Conservation (phyloP, 371 early-diverging fungal genomes). For the Syncephalastrum contaminatum region DNA sequence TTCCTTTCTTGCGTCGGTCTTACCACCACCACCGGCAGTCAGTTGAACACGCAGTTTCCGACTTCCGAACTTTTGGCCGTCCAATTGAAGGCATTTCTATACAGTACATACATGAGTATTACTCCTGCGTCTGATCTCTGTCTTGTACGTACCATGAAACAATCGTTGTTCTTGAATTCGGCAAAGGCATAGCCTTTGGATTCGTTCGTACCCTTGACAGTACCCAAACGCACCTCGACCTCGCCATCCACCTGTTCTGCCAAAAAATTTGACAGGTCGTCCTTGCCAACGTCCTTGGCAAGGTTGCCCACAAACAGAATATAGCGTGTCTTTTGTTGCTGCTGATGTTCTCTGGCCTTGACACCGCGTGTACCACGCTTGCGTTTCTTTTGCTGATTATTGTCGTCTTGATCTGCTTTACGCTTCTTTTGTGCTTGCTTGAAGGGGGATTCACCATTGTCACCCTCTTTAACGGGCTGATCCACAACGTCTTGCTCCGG, state of each 20-base stretch:
- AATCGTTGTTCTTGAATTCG: slow-evolving; percentile 61
- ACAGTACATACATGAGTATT: neutral
- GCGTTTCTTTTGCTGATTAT: slow-evolving; percentile 14
- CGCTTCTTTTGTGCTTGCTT: slow-evolving; percentile 12
- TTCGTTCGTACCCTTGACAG: slow-evolving; percentile 72
- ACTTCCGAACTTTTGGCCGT: slow-evolving; percentile 64
- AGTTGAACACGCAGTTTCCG: slow-evolving; percentile 77
- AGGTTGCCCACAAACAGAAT: slow-evolving; percentile 79
- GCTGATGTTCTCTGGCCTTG: slow-evolving; percentile 19
- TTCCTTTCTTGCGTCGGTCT: slow-evolving; percentile 60
- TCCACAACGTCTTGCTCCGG: slow-evolving; percentile 42
- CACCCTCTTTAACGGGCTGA: slow-evolving; percentile 10
- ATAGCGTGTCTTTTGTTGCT: slow-evolving; percentile 42
- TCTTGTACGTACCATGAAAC: slow-evolving; percentile 47
- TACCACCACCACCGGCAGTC: slow-evolving; percentile 81
- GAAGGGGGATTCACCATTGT: slow-evolving; percentile 1
- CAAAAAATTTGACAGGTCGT: slow-evolving; percentile 65
- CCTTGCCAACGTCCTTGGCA: slow-evolving; percentile 64
- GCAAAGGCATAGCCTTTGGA: slow-evolving; percentile 80
- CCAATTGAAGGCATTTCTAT: slow-evolving; percentile 68
- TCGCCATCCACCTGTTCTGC: slow-evolving; percentile 46
- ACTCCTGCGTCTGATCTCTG: neutral
- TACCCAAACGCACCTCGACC: slow-evolving; percentile 67
- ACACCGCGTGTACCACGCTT: slow-evolving; percentile 19
- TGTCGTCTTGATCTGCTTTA: slow-evolving; percentile 15